Conservation (phyloP, 2,329 filamentous ascomycete genomes). For the Alternaria arborescens region DNA sequence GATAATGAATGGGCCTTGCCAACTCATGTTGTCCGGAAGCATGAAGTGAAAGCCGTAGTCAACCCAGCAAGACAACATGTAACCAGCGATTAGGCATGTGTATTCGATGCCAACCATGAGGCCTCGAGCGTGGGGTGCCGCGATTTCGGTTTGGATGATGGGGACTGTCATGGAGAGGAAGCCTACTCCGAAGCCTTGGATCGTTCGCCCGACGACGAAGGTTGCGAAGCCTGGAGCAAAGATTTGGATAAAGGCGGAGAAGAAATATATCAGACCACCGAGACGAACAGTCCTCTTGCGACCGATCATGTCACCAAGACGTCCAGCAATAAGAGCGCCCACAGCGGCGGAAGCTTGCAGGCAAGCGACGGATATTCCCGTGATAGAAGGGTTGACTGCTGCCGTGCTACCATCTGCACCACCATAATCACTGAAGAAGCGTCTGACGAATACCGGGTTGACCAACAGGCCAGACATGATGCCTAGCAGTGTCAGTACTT, state of each 20-base stretch:
- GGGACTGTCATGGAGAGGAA: constrained; percentile 51
- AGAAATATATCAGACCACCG: constrained; percentile 51
- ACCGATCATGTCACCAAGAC: too few relatives aligned
- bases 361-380: too few relatives aligned
- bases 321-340: too few relatives aligned
- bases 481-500: too few relatives aligned
- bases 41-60: constrained; percentile 52
- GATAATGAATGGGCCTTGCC: constrained; percentile 45
- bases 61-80: constrained; percentile 54
- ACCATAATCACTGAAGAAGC: too few relatives aligned
- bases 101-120: constrained; percentile 54
- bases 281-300: constrained; percentile 50
- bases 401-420: too few relatives aligned
- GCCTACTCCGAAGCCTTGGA: constrained; percentile 49
- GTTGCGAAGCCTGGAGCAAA: constrained; percentile 48
- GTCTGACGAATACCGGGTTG: too few relatives aligned
- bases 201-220: constrained; percentile 47
- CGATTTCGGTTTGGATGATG: constrained; percentile 51
- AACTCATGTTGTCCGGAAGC: constrained; percentile 45
- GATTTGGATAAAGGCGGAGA: constrained; percentile 50
- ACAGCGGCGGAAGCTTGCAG: too few relatives aligned
- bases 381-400: too few relatives aligned
- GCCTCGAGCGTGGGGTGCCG: constrained; percentile 42
- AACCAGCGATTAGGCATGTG: constrained; percentile 49
- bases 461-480: too few relatives aligned